Conservation (phyloP, 2,329 filamentous ascomycete species). For the Fusarium duplospermum region DNA sequence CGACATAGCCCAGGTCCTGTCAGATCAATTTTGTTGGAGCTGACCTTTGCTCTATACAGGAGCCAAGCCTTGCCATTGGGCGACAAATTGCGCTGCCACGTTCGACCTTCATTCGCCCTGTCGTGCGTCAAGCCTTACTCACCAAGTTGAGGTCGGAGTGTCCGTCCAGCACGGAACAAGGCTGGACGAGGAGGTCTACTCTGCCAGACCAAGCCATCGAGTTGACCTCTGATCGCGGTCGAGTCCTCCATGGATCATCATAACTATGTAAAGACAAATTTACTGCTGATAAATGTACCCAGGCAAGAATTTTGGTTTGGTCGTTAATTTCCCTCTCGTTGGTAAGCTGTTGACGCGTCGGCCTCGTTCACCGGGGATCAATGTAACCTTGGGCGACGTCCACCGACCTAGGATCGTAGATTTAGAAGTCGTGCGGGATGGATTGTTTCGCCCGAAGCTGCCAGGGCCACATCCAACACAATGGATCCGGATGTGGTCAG, state of each 20-base stretch:
- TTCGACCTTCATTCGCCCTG: neutral
- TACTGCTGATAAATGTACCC: neutral
- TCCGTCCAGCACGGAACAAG: neutral
- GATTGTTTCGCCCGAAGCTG: neutral
- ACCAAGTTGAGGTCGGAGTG: neutral
- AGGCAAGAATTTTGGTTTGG: neutral
- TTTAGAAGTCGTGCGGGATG: neutral
- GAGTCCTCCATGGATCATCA: neutral
- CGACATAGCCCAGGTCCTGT: neutral
- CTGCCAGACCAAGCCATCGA: neutral
- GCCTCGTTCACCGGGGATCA: neutral
- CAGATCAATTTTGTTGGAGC: too few species aligned
- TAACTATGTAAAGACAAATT: neutral
- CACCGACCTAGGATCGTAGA: too few species aligned
- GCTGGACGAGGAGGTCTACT: neutral
- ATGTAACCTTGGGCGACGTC: neutral
- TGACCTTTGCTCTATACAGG: too few species aligned
- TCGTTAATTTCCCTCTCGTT: neutral
- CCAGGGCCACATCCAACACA: neutral
- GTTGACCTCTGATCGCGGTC: neutral
- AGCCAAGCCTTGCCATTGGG: neutral
- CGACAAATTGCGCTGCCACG: neutral
- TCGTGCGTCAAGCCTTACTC: too few species aligned
- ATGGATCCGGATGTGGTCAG: neutral
- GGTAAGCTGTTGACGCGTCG: neutral